Conservation (phyloP, 2,329 filamentous ascomycete genomes). For the Aureobasidium lini region DNA sequence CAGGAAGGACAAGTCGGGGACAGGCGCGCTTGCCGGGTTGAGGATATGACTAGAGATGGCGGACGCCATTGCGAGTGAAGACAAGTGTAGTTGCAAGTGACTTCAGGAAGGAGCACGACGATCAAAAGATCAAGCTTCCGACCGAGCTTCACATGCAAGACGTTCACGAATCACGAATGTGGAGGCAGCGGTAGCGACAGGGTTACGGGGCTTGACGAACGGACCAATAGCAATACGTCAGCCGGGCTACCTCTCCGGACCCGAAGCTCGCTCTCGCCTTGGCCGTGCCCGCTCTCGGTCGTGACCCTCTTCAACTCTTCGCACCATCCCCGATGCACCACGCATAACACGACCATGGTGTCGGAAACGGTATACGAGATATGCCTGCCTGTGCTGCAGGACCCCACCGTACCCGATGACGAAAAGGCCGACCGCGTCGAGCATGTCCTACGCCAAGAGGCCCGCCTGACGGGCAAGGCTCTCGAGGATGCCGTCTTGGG, state of each 20-base stretch:
- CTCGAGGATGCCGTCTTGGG: constrained; percentile 89
- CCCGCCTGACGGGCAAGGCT: constrained; percentile 58
- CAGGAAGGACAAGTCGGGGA: constrained; percentile 26
- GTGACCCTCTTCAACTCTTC: neutral
- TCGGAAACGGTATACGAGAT: constrained; percentile 89
- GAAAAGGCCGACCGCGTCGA: constrained; percentile 91
- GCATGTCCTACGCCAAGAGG: constrained; percentile 71
- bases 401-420: constrained; percentile 78
- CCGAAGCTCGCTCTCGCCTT: neutral
- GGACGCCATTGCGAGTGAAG: neutral
- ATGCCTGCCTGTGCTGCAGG: constrained; percentile 80
- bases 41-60: constrained; percentile 24
- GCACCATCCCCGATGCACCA: neutral
- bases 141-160: neutral
- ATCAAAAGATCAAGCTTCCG: no score
- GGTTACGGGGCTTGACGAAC: neutral
- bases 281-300: neutral
- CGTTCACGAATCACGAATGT: neutral
- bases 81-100: neutral
- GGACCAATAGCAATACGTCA: neutral
- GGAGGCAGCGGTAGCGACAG: neutral
- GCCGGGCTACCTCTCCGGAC: neutral
- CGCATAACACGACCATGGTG: constrained; percentile 56
- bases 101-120: no score
- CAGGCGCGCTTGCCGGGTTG: constrained; percentile 23